phyloP scores from a whole-genome alignment of 345 rosid genomes.

The Syzygium grande region DNA sequence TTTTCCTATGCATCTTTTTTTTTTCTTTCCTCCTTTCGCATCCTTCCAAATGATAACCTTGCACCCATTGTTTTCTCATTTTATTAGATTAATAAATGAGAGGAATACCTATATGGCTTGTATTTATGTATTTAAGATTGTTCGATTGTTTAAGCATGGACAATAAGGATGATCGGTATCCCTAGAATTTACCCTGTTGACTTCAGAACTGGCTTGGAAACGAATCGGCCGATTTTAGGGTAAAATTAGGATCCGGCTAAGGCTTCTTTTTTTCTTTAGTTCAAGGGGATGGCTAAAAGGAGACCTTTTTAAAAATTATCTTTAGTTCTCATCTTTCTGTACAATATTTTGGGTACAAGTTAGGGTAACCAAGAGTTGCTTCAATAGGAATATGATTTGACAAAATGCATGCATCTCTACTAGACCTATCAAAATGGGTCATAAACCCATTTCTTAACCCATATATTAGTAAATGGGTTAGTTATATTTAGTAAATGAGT shows the following conservation, averaged over 20 bases:
- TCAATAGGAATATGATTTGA: not conserved
- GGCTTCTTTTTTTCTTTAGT: not conserved
- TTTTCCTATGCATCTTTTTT: not conserved
- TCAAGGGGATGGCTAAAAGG: not conserved
- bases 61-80: not conserved
- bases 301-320: not conserved
- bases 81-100: not conserved
- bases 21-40: not conserved
- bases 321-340: not conserved
- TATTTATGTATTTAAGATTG: not conserved
- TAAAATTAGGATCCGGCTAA: not conserved
- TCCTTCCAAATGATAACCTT: not conserved
- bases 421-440: no score
- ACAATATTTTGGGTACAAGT: not conserved
- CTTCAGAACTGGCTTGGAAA: not conserved
- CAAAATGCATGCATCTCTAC: not conserved
- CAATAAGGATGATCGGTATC: not conserved
- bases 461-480: no score
- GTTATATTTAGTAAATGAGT: no score
- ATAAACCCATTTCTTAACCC: no score
- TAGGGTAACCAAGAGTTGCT: not conserved
- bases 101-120: not conserved
- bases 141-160: not conserved
- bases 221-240: not conserved
- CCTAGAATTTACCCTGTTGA: not conserved